Evolutionary conservation across 2,329 filamentous ascomycete species (phyloP).

Genomic region (Zymoseptoria brevis): DNA sequence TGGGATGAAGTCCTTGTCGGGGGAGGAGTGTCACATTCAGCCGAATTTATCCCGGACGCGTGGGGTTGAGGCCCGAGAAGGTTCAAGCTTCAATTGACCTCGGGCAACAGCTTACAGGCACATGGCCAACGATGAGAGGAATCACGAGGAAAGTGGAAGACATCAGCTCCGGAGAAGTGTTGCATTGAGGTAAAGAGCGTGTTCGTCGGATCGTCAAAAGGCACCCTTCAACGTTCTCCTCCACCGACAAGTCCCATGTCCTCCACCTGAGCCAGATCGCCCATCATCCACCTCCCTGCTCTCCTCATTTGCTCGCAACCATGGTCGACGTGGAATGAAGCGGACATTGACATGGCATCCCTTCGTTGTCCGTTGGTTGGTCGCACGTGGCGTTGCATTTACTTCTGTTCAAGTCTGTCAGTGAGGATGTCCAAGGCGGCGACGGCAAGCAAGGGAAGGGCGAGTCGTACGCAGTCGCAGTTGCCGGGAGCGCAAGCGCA

Average conservation of each 20-base stretch:
- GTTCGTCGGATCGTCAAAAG: neutral
- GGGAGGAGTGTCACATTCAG: neutral
- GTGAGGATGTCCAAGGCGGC: neutral
- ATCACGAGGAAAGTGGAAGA: neutral
- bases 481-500: conserved; percentile 22
- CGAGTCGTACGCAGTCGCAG: conserved; percentile 27
- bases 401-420: conserved; percentile 1
- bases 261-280: neutral
- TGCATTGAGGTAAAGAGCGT: neutral
- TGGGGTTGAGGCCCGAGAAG: neutral
- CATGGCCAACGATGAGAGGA: neutral
- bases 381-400: conserved; percentile 4
- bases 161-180: neutral
- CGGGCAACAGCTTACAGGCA: neutral
- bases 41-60: neutral
- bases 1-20: neutral
- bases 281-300: neutral
- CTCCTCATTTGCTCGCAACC: conserved; percentile 2
- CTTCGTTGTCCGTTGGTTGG: conserved; percentile 3
- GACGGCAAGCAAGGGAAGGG: neutral
- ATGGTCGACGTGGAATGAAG: conserved; percentile 3
- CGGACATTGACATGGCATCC: conserved; percentile 3
- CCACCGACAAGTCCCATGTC: neutral
- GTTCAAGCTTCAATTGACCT: neutral
- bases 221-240: neutral